Conservation (phyloP, 306 rosid species). For the Citrullus mucosospermus region DNA sequence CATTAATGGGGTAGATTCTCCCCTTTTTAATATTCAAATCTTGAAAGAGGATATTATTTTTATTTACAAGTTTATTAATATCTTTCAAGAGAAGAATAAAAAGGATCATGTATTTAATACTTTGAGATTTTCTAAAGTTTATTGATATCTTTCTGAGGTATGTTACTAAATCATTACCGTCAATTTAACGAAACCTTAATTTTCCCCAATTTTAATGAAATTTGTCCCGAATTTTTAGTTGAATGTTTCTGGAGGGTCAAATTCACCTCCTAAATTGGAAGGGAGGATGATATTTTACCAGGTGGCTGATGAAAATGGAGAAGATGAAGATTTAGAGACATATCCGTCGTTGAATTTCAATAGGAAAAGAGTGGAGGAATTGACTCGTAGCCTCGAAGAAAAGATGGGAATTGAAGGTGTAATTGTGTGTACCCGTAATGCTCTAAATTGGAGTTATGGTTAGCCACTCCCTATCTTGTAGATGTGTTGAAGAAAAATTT, state of each 20-base stretch:
- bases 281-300: constrained; percentile 42
- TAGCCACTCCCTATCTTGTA: no score
- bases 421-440: constrained; percentile 7
- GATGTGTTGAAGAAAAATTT: no score
- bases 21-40: no score
- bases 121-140: no score
- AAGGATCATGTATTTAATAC: no score
- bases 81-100: no score
- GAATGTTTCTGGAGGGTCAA: constrained; percentile 3
- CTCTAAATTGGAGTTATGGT: not conserved
- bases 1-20: no score
- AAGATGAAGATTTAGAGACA: not conserved
- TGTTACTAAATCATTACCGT: not conserved
- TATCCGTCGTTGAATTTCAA: not conserved
- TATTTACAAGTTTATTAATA: no score
- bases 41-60: no score
- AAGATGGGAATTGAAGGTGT: not conserved
- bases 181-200: not conserved
- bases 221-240: constrained; percentile 18
- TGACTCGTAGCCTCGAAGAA: constrained; percentile 3
- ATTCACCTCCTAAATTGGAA: constrained; percentile 20
- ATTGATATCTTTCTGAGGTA: not conserved
- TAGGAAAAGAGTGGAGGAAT: constrained; percentile 7
- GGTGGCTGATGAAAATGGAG: constrained; percentile 39
- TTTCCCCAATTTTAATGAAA: constrained; percentile 13